Evolutionary conservation across 192 early-diverging fungal species (phyloP).

Genomic region (Mortierella antarctica): DNA sequence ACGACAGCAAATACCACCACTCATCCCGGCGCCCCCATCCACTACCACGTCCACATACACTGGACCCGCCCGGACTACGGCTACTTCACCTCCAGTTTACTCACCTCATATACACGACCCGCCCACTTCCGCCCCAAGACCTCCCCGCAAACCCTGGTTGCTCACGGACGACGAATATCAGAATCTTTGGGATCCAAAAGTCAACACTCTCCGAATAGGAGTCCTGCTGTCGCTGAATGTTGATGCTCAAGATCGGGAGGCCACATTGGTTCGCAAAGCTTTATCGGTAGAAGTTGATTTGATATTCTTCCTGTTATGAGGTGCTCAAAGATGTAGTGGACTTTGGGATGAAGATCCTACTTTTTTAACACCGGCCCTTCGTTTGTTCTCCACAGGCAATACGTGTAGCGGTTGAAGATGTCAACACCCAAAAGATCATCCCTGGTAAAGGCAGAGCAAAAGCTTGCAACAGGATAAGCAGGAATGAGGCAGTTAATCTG

Average conservation of each 20-base stretch:
- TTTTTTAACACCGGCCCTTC: background rate
- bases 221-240: conserved; percentile 17
- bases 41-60: too few species aligned
- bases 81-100: background rate
- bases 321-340: background rate
- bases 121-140: background rate
- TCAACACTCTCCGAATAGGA: conserved; percentile 14
- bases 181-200: conserved; percentile 7
- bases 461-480: background rate
- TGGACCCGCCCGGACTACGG: background rate
- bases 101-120: background rate
- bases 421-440: conserved; percentile 52
- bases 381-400: conserved; percentile 34
- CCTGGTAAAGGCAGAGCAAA: conserved; percentile 31
- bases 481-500: background rate
- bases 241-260: background rate
- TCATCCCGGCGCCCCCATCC: background rate
- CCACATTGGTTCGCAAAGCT: background rate
- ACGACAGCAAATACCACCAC: background rate
- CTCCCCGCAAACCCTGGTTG: conserved; percentile 4
- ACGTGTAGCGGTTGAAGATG: conserved; percentile 60
- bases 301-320: background rate
- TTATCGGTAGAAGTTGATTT: conserved; percentile 13
- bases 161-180: conserved; percentile 28
- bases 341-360: background rate